Evolutionary conservation across 768 basidiomycete genomes (phyloP).

Genomic region (Cystobasidiopsis lactophilus): DNA sequence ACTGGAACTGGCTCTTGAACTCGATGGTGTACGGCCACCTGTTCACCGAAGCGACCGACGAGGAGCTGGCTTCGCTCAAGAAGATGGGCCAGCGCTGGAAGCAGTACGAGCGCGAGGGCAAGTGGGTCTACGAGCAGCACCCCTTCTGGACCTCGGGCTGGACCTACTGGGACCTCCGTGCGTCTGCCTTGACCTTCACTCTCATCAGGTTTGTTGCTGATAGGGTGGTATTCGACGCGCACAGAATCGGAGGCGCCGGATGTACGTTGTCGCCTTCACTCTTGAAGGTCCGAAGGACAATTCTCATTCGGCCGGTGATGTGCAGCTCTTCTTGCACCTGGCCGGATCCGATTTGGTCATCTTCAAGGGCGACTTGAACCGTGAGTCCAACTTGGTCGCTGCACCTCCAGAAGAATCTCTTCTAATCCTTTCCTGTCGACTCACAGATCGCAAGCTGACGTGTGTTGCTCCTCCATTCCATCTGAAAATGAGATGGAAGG

Average conservation of each 20-base stretch:
- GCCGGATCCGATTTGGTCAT: slow-evolving; percentile 67
- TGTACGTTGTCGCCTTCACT: no score
- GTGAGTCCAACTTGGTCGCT: no score
- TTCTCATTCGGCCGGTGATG: slow-evolving; percentile 5
- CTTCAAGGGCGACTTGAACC: slow-evolving; percentile 77
- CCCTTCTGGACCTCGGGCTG: slow-evolving; percentile 65
- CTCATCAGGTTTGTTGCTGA: neutral
- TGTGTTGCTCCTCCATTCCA: no score
- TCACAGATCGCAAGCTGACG: slow-evolving; percentile 57
- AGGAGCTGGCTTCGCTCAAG: slow-evolving; percentile 56
- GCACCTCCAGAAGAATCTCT: no score
- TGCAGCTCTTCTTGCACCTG: slow-evolving; percentile 76
- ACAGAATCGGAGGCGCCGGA: slow-evolving; percentile 63
- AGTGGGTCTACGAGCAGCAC: slow-evolving; percentile 84
- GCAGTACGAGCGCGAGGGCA: slow-evolving; percentile 78
- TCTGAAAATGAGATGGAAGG: no score
- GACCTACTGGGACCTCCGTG: slow-evolving; percentile 36
- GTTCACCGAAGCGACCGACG: slow-evolving; percentile 60
- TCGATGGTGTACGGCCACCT: slow-evolving; percentile 68
- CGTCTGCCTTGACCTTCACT: neutral
- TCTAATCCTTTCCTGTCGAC: no score
- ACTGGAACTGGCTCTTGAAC: slow-evolving; percentile 82
- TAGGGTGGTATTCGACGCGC: no score
- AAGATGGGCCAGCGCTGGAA: slow-evolving; percentile 74
- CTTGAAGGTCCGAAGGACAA: no score